Percentiles rank a stretch among this genome's conserved stretches.
phyloP scores from a whole-genome alignment of 192 early-diverging fungal species.

The Hyaloraphidium curvatum region DNA sequence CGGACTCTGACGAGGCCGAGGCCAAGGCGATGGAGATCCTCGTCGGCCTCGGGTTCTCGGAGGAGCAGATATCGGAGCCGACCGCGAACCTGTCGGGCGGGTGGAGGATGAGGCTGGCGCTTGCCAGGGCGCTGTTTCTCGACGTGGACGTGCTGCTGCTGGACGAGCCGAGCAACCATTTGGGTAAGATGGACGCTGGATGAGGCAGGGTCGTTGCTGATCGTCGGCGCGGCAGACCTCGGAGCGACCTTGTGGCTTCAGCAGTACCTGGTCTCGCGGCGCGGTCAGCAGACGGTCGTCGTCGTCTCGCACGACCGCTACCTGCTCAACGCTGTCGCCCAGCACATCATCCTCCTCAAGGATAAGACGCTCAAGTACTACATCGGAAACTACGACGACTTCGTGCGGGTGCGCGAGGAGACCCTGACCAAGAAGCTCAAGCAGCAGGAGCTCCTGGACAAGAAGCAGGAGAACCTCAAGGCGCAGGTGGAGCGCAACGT shows the following conservation, averaged over 20 bases:
- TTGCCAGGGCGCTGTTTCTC: constrained; percentile 67
- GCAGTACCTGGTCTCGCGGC: constrained; percentile 38
- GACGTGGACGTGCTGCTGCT: constrained; percentile 63
- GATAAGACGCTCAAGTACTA: constrained; percentile 54
- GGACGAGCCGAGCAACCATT: constrained; percentile 62
- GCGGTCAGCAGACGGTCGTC: constrained; percentile 46
- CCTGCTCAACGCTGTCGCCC: constrained; percentile 59
- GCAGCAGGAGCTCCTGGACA: constrained; percentile 5
- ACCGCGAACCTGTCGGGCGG: constrained; percentile 42
- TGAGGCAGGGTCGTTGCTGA: background rate
- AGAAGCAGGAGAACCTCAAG: constrained; percentile 36
- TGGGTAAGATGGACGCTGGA: background rate
- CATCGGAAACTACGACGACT: constrained; percentile 74
- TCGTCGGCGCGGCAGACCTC: constrained; percentile 28
- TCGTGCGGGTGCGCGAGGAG: constrained; percentile 39
- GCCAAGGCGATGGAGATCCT: constrained; percentile 46
- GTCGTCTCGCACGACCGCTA: constrained; percentile 79
- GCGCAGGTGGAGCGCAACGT: constrained; percentile 62
- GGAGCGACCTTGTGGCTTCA: constrained; percentile 86
- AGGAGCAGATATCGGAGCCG: constrained; percentile 27
- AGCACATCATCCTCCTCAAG: constrained; percentile 56
- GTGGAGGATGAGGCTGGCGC: constrained; percentile 73
- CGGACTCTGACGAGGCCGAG: background rate
- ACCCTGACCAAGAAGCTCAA: constrained; percentile 39
- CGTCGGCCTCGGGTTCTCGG: constrained; percentile 49